Conservation (phyloP, 805 yeast species). For the Saturnispora quitensis region DNA sequence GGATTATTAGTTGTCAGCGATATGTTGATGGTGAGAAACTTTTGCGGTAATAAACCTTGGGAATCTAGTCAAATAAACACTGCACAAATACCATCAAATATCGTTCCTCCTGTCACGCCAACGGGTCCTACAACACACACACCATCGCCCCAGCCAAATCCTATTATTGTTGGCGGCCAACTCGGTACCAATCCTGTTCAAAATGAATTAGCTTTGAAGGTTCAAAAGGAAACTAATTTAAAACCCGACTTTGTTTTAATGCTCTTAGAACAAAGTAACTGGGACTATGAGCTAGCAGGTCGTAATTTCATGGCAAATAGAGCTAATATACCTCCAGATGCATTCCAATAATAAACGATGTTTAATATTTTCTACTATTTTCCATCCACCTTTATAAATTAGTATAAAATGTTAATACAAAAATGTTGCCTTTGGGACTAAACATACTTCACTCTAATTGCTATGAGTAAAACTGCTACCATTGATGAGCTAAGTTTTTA, state of each 20-base stretch:
- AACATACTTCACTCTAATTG: too few relatives aligned
- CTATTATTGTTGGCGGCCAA: slow-evolving; percentile 28
- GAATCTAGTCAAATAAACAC: slow-evolving; percentile 10
- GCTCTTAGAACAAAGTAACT: slow-evolving; percentile 80
- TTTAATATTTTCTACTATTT: not conserved
- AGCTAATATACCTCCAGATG: slow-evolving; percentile 44
- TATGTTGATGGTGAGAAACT: slow-evolving; percentile 57
- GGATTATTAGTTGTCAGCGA: slow-evolving; percentile 83
- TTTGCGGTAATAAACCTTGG: slow-evolving; percentile 53
- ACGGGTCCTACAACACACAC: slow-evolving; percentile 6
- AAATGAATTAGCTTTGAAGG: slow-evolving; percentile 52
- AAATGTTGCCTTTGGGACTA: not conserved
- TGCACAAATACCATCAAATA: not conserved
- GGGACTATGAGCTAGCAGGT: slow-evolving; percentile 67
- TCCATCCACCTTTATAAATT: not conserved
- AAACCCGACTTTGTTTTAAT: slow-evolving; percentile 72
- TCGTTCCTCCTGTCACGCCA: not conserved
- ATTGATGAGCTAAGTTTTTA: not conserved
- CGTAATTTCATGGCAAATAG: slow-evolving; percentile 62
- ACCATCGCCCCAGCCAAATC: slow-evolving; percentile 10
- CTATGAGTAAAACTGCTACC: not conserved
- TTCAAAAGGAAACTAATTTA: slow-evolving; percentile 65
- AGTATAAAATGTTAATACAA: not conserved
- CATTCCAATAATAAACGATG: slow-evolving; percentile 25
- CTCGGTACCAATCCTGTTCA: slow-evolving; percentile 44